Base-by-base conservation (phyloP, 163 green algal genomes). In the Volvox carteri region DNA sequence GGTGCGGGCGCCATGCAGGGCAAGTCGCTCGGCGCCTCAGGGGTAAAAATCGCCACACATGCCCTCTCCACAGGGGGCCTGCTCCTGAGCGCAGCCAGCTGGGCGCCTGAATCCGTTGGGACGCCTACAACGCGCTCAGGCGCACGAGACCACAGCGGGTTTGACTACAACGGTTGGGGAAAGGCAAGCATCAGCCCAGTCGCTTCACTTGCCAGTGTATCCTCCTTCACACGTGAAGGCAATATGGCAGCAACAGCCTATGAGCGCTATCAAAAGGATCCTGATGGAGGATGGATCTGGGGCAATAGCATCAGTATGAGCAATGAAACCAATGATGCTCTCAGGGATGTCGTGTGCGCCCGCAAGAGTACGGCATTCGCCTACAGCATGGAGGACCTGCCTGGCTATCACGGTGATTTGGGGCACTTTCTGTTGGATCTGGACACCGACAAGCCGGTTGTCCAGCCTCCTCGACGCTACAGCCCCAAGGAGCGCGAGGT, bases 261-360 rank as follows among this genome's bases (percentile, higher is more conserved):
- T 18, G 75, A 84, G 33, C 48, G 50, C 11, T 84, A 84, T 23
- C 28, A 62, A 12, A 84, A 84, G 75, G 75, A 84, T 33, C 25
- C 48, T n/a, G 75, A 84, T 2, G 48, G 75, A 12, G 75, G 80
- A 9, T 79, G 80, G 70, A 50, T 87, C 4, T 77, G 80, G 46
- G 65, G 70, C 18, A 67, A 80, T 30, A 79, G 65, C 18, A 33
- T 42, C 16, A 41, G 18, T n/a, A 8, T 87, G 9, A 25, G 33
- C 1, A 11, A 33, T 14, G 44, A 16, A 0, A 70, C 23, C 28
- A 56, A 0, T 33, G 19, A 46, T 23, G 42, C 50, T 23, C 30
- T 79, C n/a, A 54, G 46, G 37, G 39, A 56, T 44, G 68, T 21
- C 50, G 65, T 87, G 46, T 6, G 80, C 14, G 28, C 30, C 1